These are phyloP conservation scores for Xylaria bambusicola DNA, from an alignment of 495 filamentous ascomycete species.

Conservation along the genomic window DNA sequence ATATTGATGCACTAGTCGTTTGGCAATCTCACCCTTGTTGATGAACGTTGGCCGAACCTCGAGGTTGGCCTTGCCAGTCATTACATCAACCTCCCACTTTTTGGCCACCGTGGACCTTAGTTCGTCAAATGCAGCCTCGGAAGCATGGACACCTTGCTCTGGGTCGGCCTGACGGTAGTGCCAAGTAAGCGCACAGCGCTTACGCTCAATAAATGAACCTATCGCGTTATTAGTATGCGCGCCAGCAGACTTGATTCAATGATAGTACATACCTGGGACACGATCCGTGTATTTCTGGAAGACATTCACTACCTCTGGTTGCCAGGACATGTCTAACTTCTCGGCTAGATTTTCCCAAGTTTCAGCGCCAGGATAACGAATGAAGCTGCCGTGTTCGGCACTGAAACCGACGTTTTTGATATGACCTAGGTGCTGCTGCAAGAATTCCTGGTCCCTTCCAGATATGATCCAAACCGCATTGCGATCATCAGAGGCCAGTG, in stretches of 20 bases:
- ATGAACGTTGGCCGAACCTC: conserved; percentile 95
- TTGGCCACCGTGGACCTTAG: conserved; percentile 72
- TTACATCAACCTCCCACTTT: conserved; percentile 87
- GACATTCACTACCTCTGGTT: conserved; percentile 72
- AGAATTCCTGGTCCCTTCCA: conserved; percentile 85
- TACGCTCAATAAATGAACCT: conserved; percentile 89
- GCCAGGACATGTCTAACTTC: conserved; percentile 84
- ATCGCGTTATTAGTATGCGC: conserved; percentile 28
- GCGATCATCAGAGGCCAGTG: conserved; percentile 71
- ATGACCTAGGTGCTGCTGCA: conserved; percentile 83
- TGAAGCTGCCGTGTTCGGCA: conserved; percentile 95
- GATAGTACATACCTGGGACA: conserved; percentile 63
- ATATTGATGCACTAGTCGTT: conserved; percentile 70
- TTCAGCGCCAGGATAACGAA: conserved; percentile 68
- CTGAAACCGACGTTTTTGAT: conserved; percentile 82
- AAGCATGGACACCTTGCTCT: conserved; percentile 73
- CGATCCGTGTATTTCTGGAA: conserved; percentile 84
- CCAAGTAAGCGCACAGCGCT: conserved; percentile 92
- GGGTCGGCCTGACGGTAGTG: conserved; percentile 91
- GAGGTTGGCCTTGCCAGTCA: conserved; percentile 92
- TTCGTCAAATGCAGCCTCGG: conserved; percentile 72
- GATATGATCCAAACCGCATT: conserved; percentile 99
- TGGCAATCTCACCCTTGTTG: conserved; percentile 94
- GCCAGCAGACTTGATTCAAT: background rate
- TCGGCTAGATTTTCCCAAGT: conserved; percentile 88